phyloP scores from a whole-genome alignment of 2,329 filamentous ascomycete species.

The Ophiocordyceps polyrhachis-furcata region DNA sequence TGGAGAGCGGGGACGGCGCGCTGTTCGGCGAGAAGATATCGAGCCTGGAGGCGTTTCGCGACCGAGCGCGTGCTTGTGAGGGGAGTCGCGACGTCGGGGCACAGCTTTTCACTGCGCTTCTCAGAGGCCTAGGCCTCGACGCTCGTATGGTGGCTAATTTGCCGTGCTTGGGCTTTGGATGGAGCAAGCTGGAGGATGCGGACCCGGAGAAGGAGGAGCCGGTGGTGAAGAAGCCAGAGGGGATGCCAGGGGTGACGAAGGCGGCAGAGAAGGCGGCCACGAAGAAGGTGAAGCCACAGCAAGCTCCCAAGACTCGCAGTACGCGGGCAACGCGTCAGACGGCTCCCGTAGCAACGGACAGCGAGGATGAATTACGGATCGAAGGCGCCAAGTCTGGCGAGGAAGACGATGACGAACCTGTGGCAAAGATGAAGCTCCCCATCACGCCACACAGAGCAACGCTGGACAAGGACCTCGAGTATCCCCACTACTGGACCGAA shows the following conservation, averaged over 20 bases:
- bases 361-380: slow-evolving; percentile 26
- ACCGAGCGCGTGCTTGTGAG: slow-evolving; percentile 46
- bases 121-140: slow-evolving; percentile 66
- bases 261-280: background rate
- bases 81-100: slow-evolving; percentile 79
- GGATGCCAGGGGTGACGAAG: slow-evolving; percentile 4
- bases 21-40: slow-evolving; percentile 60
- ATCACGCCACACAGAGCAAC: slow-evolving; percentile 17
- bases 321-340: slow-evolving; percentile 2
- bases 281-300: slow-evolving; percentile 3
- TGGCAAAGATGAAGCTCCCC: slow-evolving; percentile 31
- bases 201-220: slow-evolving; percentile 24
- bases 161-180: slow-evolving; percentile 77
- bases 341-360: slow-evolving; percentile 15
- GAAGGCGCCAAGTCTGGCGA: slow-evolving; percentile 33
- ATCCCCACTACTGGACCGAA: slow-evolving; percentile 87
- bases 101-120: slow-evolving; percentile 73
- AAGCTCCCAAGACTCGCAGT: slow-evolving; percentile 3
- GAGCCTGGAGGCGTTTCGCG: slow-evolving; percentile 48
- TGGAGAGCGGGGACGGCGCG: slow-evolving; percentile 39
- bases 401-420: slow-evolving; percentile 40
- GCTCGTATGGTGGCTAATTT: slow-evolving; percentile 68
- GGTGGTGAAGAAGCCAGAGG: slow-evolving; percentile 1
- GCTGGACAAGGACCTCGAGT: slow-evolving; percentile 61
- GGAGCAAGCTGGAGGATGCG: slow-evolving; percentile 72